Percentiles rank a stretch among this genome's conserved stretches.
Evolutionary conservation across 306 rosid genomes (phyloP).

Genomic region (Hippophae rhamnoides): DNA sequence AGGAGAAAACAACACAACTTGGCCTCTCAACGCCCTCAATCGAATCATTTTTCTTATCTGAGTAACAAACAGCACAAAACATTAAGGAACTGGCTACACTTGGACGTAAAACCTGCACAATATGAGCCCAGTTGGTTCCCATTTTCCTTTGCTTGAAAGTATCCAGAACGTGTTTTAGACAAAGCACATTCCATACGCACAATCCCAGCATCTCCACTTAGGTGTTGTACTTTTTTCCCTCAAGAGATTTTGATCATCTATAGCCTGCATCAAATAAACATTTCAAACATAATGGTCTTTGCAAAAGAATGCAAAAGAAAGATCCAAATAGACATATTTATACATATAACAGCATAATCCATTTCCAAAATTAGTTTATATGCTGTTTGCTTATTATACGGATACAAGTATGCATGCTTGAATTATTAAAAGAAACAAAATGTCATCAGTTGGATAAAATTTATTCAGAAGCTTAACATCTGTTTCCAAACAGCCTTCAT

Average conservation of each 20-base stretch:
- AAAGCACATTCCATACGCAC: constrained; percentile 74
- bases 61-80: constrained; percentile 21
- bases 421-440: too few species aligned
- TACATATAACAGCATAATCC: too few species aligned
- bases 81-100: constrained; percentile 24
- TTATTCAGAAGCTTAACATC: constrained; percentile 31
- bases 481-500: constrained; percentile 88
- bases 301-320: too few species aligned
- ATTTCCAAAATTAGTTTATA: too few species aligned
- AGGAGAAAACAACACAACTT: constrained; percentile 59
- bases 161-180: constrained; percentile 72
- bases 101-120: constrained; percentile 28
- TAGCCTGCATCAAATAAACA: constrained; percentile 39
- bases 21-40: constrained; percentile 25
- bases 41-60: constrained; percentile 28
- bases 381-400: too few species aligned
- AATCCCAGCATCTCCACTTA: constrained; percentile 86
- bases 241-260: constrained; percentile 66
- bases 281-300: constrained; percentile 6
- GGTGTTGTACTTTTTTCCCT: constrained; percentile 75
- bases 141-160: constrained; percentile 43
- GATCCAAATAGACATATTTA: background rate
- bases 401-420: too few species aligned
- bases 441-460: background rate
- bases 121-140: constrained; percentile 36